phyloP scores from a whole-genome alignment of 345 rosid genomes.

The Brassica nigra region DNA sequence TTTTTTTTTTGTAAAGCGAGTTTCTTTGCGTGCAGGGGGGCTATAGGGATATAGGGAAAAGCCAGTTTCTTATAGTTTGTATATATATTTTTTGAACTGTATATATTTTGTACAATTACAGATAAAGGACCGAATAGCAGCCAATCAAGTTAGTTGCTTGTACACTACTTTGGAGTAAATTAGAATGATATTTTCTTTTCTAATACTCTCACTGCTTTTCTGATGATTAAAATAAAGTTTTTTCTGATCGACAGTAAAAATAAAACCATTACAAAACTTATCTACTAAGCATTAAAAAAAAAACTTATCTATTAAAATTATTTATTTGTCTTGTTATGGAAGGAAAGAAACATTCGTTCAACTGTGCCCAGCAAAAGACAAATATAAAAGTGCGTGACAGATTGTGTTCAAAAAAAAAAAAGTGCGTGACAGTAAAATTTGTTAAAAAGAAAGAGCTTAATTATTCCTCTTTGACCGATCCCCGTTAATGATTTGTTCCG shows the following conservation, averaged over 20 bases:
- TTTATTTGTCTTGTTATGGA: conserved; percentile 36
- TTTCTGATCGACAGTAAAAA: background rate
- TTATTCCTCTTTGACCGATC: conserved; percentile 41
- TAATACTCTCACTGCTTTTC: background rate
- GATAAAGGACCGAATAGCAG: too few species aligned
- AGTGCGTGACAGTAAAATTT: conserved; percentile 27
- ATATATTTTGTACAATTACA: too few species aligned
- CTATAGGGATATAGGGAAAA: background rate
- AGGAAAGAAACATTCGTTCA: conserved; percentile 44
- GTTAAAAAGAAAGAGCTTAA: conserved; percentile 43
- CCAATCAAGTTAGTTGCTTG: background rate
- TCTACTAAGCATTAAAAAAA: too few species aligned
- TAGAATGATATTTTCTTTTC: background rate
- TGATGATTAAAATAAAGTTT: background rate
- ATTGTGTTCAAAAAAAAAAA: too few species aligned
- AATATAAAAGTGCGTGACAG: conserved; percentile 34
- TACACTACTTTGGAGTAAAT: background rate
- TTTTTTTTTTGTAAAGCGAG: background rate
- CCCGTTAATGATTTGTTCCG: too few species aligned
- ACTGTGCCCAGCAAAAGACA: conserved; percentile 38
- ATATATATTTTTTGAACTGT: too few species aligned
- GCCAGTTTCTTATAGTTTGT: background rate
- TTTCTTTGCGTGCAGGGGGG: background rate
- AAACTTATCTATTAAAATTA: background rate
- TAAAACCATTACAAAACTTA: background rate